Conservation (phyloP, 768 basidiomycete genomes). For the Mycena crocata region DNA sequence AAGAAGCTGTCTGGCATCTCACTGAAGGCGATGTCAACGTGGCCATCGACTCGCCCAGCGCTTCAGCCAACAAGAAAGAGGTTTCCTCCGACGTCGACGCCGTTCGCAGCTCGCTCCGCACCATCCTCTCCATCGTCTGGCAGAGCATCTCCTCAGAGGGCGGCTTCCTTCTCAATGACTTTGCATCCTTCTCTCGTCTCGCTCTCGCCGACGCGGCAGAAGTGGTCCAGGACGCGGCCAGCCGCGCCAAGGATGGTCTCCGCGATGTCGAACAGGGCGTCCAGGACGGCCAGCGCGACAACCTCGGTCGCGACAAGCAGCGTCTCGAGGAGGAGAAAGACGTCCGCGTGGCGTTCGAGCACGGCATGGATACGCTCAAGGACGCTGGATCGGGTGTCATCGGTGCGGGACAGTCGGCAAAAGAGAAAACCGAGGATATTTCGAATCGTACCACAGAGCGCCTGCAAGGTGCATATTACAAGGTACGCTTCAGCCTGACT, state of each 20-base stretch:
- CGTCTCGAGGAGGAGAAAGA: conserved; percentile 63
- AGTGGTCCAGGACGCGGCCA: conserved; percentile 63
- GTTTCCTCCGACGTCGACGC: conserved; percentile 62
- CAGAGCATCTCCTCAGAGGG: conserved; percentile 65
- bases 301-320: conserved; percentile 64
- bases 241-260: conserved; percentile 61
- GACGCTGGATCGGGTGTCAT: conserved; percentile 67
- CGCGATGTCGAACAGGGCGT: conserved; percentile 69
- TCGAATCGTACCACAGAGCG: conserved; percentile 54
- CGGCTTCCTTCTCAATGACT: conserved; percentile 65
- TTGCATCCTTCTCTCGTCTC: conserved; percentile 73
- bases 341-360: conserved; percentile 67
- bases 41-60: conserved; percentile 46
- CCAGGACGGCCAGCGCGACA: conserved; percentile 68
- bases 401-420: conserved; percentile 59
- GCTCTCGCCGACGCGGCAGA: conserved; percentile 77
- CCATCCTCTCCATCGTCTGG: conserved; percentile 65
- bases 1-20: conserved; percentile 75
- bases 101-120: conserved; percentile 61
- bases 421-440: conserved; percentile 56
- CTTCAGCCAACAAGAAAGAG: conserved; percentile 53
- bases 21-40: conserved; percentile 62
- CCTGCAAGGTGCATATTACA: conserved; percentile 63
- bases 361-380: conserved; percentile 75
- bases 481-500: conserved; percentile 47